phyloP scores from a whole-genome alignment of 108 stramenopile genomes.

The Fragilariopsis cylindrus region DNA sequence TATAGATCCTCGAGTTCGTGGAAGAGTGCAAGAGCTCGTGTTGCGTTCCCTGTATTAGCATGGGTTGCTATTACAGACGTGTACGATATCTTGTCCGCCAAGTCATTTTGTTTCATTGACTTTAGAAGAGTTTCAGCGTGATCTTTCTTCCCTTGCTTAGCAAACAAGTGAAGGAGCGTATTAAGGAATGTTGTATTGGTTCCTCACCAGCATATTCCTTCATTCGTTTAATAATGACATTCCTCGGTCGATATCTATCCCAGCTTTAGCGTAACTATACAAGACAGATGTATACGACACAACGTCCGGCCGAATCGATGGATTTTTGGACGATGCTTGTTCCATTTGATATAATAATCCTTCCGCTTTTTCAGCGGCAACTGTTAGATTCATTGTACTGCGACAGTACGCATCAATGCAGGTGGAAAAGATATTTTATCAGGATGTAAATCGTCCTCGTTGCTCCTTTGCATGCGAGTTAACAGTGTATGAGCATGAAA shows the following conservation, averaged over 20 bases:
- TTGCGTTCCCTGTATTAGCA: slow-evolving; percentile 29
- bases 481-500: slow-evolving; percentile 50
- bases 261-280: slow-evolving; percentile 23
- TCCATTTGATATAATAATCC: slow-evolving; percentile 36
- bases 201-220: slow-evolving; percentile 26
- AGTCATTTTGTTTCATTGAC: slow-evolving; percentile 23
- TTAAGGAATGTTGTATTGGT: slow-evolving; percentile 39
- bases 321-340: slow-evolving; percentile 21
- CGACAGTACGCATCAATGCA: slow-evolving; percentile 60
- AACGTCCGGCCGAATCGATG: slow-evolving; percentile 42
- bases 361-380: slow-evolving; percentile 29
- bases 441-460: slow-evolving; percentile 37
- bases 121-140: slow-evolving; percentile 28
- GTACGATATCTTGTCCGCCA: slow-evolving; percentile 30
- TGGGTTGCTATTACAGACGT: slow-evolving; percentile 23
- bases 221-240: slow-evolving; percentile 30
- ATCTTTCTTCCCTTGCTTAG: slow-evolving; percentile 23
- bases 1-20: slow-evolving; percentile 21
- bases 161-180: slow-evolving; percentile 36
- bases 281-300: slow-evolving; percentile 44
- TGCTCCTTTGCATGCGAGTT: slow-evolving; percentile 45
- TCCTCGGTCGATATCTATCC: slow-evolving; percentile 8
- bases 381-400: slow-evolving; percentile 6
- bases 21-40: slow-evolving; percentile 17
- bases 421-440: slow-evolving; percentile 61